Percentiles rank a stretch among this genome's conserved stretches.
phyloP scores from a whole-genome alignment of 1,284 basidiomycete species.

The Gomphus bonarii region DNA sequence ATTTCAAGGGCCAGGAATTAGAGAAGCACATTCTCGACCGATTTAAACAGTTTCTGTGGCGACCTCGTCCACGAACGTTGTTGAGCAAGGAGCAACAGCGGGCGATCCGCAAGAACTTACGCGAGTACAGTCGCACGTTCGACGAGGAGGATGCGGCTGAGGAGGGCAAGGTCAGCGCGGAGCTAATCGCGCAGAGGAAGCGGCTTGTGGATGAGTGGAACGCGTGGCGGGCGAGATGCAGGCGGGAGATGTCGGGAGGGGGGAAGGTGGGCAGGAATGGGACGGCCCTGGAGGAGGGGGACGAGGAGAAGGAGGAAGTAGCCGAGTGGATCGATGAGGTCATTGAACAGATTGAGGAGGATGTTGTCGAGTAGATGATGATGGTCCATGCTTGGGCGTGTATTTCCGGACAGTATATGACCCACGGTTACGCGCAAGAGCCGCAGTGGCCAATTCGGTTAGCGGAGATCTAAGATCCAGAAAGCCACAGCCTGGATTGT shows the following conservation, averaged over 20 bases:
- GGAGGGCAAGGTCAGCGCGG: slow-evolving; percentile 89
- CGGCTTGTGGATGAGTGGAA: slow-evolving; percentile 98
- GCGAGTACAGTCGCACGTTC: slow-evolving; percentile 86
- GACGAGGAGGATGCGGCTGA: slow-evolving; percentile 97
- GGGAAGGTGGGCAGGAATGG: slow-evolving; percentile 24
- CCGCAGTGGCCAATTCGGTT: neutral
- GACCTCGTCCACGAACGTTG: slow-evolving; percentile 84
- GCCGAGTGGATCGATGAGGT: slow-evolving; percentile 89
- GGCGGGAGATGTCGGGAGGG: slow-evolving; percentile 48
- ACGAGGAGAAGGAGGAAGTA: slow-evolving; percentile 73
- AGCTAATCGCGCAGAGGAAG: slow-evolving; percentile 85
- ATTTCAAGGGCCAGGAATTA: slow-evolving; percentile 92
- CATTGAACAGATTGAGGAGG: slow-evolving; percentile 84
- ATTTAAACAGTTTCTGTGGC: slow-evolving; percentile 99
- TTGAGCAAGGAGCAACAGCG: slow-evolving; percentile 86
- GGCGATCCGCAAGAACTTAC: slow-evolving; percentile 80
- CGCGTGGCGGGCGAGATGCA: slow-evolving; percentile 72
- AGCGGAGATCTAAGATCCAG: neutral
- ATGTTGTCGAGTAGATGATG: slow-evolving; percentile 27
- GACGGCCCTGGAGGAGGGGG: slow-evolving; percentile 30
- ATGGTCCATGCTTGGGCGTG: slow-evolving; percentile 9
- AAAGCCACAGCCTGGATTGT: neutral
- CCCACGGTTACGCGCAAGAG: no score
- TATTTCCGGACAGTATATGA: neutral
- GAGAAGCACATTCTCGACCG: slow-evolving; percentile 84